Evolutionary conservation across 129 eudicot genomes (phyloP).

Genomic region (Lactuca saligna): DNA sequence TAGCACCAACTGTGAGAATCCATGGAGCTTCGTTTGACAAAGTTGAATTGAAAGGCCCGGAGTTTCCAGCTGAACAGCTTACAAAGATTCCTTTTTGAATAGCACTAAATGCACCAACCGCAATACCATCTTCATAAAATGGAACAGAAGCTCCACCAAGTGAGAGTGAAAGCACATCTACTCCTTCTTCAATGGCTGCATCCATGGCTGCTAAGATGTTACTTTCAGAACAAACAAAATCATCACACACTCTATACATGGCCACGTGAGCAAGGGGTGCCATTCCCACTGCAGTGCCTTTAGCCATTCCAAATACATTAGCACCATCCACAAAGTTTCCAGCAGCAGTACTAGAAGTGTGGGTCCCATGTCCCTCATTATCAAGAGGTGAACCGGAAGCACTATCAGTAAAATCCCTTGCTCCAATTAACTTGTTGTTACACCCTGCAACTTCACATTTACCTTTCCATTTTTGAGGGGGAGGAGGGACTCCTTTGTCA

Average conservation of each 20-base stretch:
- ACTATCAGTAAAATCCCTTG: slow-evolving; percentile 27
- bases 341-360: slow-evolving; percentile 40
- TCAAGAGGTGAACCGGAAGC: slow-evolving; percentile 37
- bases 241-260: slow-evolving; percentile 41
- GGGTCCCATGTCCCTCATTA: slow-evolving; percentile 44
- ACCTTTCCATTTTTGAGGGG: slow-evolving; percentile 44
- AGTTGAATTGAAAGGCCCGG: slow-evolving; percentile 31
- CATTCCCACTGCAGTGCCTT: slow-evolving; percentile 43
- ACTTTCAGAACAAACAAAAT: slow-evolving; percentile 18
- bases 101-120: slow-evolving; percentile 36
- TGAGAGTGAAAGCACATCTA: slow-evolving; percentile 40
- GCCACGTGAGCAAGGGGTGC: slow-evolving; percentile 44
- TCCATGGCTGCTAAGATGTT: slow-evolving; percentile 43
- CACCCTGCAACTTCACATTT: slow-evolving; percentile 30
- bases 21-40: slow-evolving; percentile 43
- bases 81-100: slow-evolving; percentile 40
- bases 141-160: slow-evolving; percentile 40
- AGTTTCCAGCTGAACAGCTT: slow-evolving; percentile 38
- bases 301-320: slow-evolving; percentile 38
- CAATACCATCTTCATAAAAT: slow-evolving; percentile 35
- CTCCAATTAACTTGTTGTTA: slow-evolving; percentile 39
- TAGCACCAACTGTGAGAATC: slow-evolving; percentile 44
- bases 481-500: slow-evolving; percentile 38
- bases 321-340: slow-evolving; percentile 39
- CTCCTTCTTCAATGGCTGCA: slow-evolving; percentile 40